phyloP scores from a whole-genome alignment of 768 basidiomycete genomes.

The Porpolomopsis calyptriformis region DNA sequence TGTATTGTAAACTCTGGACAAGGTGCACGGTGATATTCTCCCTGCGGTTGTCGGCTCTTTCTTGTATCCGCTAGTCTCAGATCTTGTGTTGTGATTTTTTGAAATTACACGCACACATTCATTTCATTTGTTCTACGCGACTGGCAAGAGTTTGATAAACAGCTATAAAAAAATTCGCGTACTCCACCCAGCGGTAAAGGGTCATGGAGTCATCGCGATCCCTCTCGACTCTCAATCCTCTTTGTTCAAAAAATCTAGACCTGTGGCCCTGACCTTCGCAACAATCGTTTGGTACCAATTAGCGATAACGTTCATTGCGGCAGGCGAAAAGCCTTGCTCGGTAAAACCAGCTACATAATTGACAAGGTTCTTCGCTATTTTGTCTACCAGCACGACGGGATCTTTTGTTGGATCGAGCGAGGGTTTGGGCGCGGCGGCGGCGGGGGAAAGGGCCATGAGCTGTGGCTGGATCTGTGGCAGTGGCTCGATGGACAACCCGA shows the following conservation, averaged over 20 bases:
- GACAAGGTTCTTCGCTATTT: slow-evolving; percentile 62
- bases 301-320: slow-evolving; percentile 49
- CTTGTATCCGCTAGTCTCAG: no score
- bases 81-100: no score
- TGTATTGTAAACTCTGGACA: no score
- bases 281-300: slow-evolving; percentile 67
- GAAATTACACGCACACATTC: no score
- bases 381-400: slow-evolving; percentile 51
- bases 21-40: no score
- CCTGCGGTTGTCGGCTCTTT: no score
- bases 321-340: slow-evolving; percentile 31
- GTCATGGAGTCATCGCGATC: no score
- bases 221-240: no score
- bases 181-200: no score
- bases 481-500: slow-evolving; percentile 77
- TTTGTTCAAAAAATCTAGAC: slow-evolving; percentile 50
- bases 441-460: slow-evolving; percentile 35
- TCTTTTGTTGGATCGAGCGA: slow-evolving; percentile 25
- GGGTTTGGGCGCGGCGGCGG: slow-evolving; percentile 16
- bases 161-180: no score
- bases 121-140: no score
- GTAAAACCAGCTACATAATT: slow-evolving; percentile 66
- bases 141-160: no score
- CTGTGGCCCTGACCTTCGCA: slow-evolving; percentile 46
- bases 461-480: slow-evolving; percentile 51